Conservation (phyloP, 148 eudicot species). For the Vaccinium corymbosum region DNA sequence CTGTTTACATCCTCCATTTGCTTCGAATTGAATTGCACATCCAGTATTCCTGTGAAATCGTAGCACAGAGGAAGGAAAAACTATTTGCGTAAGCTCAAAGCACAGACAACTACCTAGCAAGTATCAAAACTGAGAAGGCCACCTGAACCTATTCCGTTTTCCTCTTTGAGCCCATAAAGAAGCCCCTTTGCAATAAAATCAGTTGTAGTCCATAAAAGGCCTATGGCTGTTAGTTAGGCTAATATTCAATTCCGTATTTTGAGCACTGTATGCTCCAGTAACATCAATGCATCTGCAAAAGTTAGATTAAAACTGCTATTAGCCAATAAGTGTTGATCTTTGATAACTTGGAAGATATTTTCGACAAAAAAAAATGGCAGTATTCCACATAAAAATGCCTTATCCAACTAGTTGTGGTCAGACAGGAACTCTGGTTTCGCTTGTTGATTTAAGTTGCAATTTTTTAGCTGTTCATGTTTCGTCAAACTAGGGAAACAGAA, state of each 20-base stretch:
- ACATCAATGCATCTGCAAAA: constrained; percentile 85
- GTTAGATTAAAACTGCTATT: neutral
- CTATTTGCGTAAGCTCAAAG: constrained; percentile 1
- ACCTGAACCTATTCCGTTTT: constrained; percentile 39
- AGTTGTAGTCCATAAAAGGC: constrained; percentile 92
- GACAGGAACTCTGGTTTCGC: neutral
- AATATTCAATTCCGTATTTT: constrained; percentile 88
- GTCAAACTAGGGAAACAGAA: neutral
- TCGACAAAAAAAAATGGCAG: neutral
- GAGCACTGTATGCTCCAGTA: constrained; percentile 89
- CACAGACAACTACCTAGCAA: neutral
- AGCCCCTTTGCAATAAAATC: constrained; percentile 90
- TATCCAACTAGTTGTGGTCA: neutral
- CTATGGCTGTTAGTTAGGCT: constrained; percentile 96
- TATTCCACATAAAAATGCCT: neutral
- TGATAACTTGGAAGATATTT: neutral
- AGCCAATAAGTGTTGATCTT: neutral
- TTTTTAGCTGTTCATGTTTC: neutral
- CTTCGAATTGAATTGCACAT: constrained; percentile 22
- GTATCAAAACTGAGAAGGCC: neutral
- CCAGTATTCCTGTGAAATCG: constrained; percentile 24
- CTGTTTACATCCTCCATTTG: constrained; percentile 32
- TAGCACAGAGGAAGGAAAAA: neutral
- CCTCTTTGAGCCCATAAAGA: constrained; percentile 32
- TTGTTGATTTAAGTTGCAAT: neutral